A percentile compares a stretch with the other conserved stretches of the same genome.
Conservation (phyloP, 495 filamentous ascomycete species). For the Penicillium coffeae region DNA sequence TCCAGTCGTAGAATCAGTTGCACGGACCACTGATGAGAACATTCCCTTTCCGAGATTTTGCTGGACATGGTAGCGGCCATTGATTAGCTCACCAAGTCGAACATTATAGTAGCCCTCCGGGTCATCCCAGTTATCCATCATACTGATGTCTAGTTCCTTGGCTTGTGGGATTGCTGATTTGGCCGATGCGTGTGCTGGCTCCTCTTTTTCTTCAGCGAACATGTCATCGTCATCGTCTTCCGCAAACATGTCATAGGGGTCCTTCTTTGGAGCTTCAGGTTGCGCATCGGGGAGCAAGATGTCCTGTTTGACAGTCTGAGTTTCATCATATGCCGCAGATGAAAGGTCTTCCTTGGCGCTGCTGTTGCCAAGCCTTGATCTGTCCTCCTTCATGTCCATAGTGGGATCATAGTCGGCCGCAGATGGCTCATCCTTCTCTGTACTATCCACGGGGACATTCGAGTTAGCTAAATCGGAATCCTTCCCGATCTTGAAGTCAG, state of each 20-base stretch:
- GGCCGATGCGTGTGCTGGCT: slow-evolving; percentile 37
- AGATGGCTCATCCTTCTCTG: slow-evolving; percentile 74
- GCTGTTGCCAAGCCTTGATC: slow-evolving; percentile 62
- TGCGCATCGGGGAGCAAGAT: slow-evolving; percentile 48
- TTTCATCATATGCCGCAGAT: slow-evolving; percentile 61
- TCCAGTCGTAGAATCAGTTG: slow-evolving; percentile 70
- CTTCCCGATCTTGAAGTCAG: slow-evolving; percentile 52
- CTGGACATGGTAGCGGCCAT: slow-evolving; percentile 82
- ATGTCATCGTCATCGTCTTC: slow-evolving; percentile 88
- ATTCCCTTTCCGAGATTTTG: slow-evolving; percentile 89
- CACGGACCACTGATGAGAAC: slow-evolving; percentile 93
- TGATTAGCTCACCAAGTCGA: slow-evolving; percentile 81
- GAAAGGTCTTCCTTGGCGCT: slow-evolving; percentile 53
- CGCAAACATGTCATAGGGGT: slow-evolving; percentile 93
- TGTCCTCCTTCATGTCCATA: slow-evolving; percentile 86
- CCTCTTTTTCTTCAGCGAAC: slow-evolving; percentile 65
- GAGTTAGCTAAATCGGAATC: slow-evolving; percentile 65
- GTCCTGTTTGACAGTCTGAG: slow-evolving; percentile 51
- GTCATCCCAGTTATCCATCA: slow-evolving; percentile 93
- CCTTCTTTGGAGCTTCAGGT: slow-evolving; percentile 35
- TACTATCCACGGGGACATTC: slow-evolving; percentile 45
- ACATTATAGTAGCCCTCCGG: slow-evolving; percentile 93
- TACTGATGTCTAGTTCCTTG: slow-evolving; percentile 69
- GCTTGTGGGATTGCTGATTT: slow-evolving; percentile 52
- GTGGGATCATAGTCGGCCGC: slow-evolving; percentile 96